Evolutionary conservation across 495 filamentous ascomycete species (phyloP).

Genomic region (Penicillium simplicissimum): DNA sequence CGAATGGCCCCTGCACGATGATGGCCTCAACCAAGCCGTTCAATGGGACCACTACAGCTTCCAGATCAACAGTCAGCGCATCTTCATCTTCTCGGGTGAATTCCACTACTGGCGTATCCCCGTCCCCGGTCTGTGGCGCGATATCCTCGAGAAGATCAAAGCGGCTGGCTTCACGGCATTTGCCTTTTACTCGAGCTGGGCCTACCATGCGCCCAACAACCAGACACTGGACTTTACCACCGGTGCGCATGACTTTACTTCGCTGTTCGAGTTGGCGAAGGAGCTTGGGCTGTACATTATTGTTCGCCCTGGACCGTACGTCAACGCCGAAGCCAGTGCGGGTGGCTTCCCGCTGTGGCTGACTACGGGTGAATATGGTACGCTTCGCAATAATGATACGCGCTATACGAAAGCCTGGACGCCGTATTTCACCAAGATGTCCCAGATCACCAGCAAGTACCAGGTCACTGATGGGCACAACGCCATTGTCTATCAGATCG

Average conservation of each 20-base stretch:
- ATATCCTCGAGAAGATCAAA: conserved; percentile 64
- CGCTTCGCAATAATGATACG: conserved; percentile 57
- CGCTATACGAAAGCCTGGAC: conserved; percentile 54
- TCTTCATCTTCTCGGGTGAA: conserved; percentile 62
- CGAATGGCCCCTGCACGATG: conserved; percentile 51
- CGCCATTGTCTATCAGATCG: conserved; percentile 57
- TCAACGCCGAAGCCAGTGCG: conserved; percentile 54
- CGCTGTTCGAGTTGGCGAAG: conserved; percentile 56
- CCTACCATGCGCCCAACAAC: conserved; percentile 54
- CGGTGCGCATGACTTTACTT: conserved; percentile 54
- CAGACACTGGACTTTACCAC: conserved; percentile 57
- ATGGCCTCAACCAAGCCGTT: conserved; percentile 52
- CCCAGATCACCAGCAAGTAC: conserved; percentile 50
- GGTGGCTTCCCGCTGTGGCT: conserved; percentile 63
- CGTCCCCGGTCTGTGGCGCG: conserved; percentile 59
- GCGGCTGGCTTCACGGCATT: conserved; percentile 58
- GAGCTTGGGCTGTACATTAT: conserved; percentile 45
- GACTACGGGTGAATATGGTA: conserved; percentile 61
- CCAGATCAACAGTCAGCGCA: conserved; percentile 52
- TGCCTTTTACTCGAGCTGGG: conserved; percentile 59
- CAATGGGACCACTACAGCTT: conserved; percentile 63
- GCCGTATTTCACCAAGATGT: conserved; percentile 51
- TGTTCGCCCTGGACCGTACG: conserved; percentile 43
- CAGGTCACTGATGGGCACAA: conserved; percentile 59
- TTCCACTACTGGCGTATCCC: conserved; percentile 64